These are phyloP conservation scores for Hypoxylon crocopeplum DNA, from an alignment of 495 filamentous ascomycete genomes.

Conservation along the genomic window DNA sequence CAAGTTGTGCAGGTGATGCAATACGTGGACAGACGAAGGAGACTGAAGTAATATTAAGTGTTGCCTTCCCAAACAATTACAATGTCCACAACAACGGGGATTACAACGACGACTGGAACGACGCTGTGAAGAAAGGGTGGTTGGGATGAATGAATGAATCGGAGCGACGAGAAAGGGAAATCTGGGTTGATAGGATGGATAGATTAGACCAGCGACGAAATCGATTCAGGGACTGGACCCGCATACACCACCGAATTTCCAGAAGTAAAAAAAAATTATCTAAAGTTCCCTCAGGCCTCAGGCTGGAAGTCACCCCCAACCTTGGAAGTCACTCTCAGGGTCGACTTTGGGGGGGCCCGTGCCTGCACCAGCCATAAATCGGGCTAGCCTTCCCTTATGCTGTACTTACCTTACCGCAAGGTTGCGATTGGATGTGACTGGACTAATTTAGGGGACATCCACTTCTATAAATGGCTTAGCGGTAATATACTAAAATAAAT, in stretches of 20 bases:
- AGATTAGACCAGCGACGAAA: constrained; percentile 13
- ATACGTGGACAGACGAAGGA: background rate
- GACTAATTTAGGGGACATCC: constrained; percentile 29
- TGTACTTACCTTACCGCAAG: constrained; percentile 16
- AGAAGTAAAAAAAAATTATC: constrained; percentile 30
- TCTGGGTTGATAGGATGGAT: constrained; percentile 16
- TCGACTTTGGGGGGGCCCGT: constrained; percentile 28
- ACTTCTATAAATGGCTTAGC: constrained; percentile 17
- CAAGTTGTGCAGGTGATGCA: constrained; percentile 5
- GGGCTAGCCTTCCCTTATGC: constrained; percentile 13
- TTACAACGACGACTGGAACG: constrained; percentile 7
- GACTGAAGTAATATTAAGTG: constrained; percentile 4
- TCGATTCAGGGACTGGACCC: constrained; percentile 5
- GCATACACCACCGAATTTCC: constrained; percentile 34
- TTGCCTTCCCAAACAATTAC: constrained; percentile 5
- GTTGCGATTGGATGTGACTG: constrained; percentile 20
- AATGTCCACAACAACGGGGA: constrained; percentile 5
- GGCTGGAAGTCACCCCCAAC: constrained; percentile 1
- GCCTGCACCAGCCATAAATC: constrained; percentile 18
- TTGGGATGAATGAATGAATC: constrained; percentile 18
- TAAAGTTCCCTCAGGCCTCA: constrained; percentile 4
- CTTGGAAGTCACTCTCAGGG: background rate
- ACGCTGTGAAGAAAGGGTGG: constrained; percentile 6
- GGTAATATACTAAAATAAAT: constrained; percentile 22
- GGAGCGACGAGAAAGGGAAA: constrained; percentile 2